phyloP scores from a whole-genome alignment of 106 monocot species.

The Iris macrosiphon region DNA sequence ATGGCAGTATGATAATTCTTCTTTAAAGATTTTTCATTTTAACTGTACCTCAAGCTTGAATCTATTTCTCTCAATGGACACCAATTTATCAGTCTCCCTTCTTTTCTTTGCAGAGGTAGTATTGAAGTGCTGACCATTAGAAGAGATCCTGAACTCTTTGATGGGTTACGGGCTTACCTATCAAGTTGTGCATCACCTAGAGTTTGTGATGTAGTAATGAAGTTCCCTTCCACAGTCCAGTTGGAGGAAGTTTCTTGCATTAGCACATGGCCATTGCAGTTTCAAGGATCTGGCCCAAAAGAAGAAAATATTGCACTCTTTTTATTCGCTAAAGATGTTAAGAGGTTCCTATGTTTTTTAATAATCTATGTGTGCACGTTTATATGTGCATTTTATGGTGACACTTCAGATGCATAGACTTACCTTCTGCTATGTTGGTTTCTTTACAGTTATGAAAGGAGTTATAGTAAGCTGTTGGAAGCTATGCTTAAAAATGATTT shows the following conservation, averaged over 20 bases:
- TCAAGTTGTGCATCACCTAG: slow-evolving; percentile 57
- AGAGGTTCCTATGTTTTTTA: slow-evolving; percentile 33
- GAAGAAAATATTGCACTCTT: slow-evolving; percentile 83
- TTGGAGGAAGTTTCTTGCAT: slow-evolving; percentile 52
- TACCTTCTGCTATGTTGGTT: slow-evolving; percentile 5
- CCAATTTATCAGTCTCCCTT: not conserved
- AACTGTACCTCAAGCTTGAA: not conserved
- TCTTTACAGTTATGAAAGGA: slow-evolving; percentile 53
- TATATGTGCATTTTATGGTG: not conserved
- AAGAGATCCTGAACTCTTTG: slow-evolving; percentile 21
- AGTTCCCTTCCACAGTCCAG: slow-evolving; percentile 18
- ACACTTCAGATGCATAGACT: not conserved
- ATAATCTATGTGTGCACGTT: not conserved
- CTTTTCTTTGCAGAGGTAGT: not conserved
- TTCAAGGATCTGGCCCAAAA: slow-evolving; percentile 29
- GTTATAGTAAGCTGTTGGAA: slow-evolving; percentile 64
- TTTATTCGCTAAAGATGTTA: slow-evolving; percentile 84
- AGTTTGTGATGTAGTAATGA: not conserved
- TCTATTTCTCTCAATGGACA: not conserved
- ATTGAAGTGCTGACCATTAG: slow-evolving; percentile 35
- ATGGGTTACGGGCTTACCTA: slow-evolving; percentile 82
- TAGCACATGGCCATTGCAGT: slow-evolving; percentile 56
- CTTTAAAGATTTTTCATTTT: not conserved
- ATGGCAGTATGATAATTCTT: slow-evolving; percentile 63
- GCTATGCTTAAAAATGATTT: slow-evolving; percentile 62